Base-by-base conservation (phyloP, 1,284 basidiomycete species). In the Sanghuangporus sanghuang region DNA sequence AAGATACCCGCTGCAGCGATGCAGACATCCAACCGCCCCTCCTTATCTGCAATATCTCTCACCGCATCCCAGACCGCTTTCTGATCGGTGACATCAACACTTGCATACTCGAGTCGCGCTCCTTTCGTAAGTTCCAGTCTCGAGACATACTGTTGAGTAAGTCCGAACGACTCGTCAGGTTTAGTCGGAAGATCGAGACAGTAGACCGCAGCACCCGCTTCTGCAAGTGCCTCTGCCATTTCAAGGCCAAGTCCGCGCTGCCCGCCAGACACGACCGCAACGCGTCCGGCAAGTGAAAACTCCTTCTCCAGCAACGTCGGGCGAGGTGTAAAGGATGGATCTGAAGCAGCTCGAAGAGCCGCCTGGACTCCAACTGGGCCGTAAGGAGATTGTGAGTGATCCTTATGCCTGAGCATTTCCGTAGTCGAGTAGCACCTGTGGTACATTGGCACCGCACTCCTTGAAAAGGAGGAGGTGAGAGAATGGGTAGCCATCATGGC, bases 221-320 rank as follows among this genome's bases (percentile, higher is more conserved):
- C 92, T 42, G 85, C 81, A 48, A 92, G 76, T 3, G 87, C 85
- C 62, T 92, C 78, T 38, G 90, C 90, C 83, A 92, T 89, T 74
- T 92, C 90, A 42, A 95, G 81, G 3, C 93, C 92, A 11, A 95
- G 81, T 1, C 93, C 93, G 56, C 92, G 82, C 69, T 90, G 91
- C 2, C 81, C 92, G 8, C 91, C 91, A 0, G 91, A 90, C 50
- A 93, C 85, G 65, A 94, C 78, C 39, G 84, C 87, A 16, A 91
- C 89, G 23, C 89, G 85, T 69, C 86, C 87, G 18, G 77, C 77
- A 50, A 94, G 81, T 7, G 85, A 81, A 76, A 95, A 93, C 71
- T 92, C 90, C 23, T 50, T 44, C 64, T 87, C 78, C 71, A 82
- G 86, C 68, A 92, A 80, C 72, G 81, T 84, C 35, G 82, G 74